A percentile compares a stretch with the other conserved stretches of the same genome.
phyloP scores from a whole-genome alignment of 2,329 filamentous ascomycete species.

The Periconia sp. region DNA sequence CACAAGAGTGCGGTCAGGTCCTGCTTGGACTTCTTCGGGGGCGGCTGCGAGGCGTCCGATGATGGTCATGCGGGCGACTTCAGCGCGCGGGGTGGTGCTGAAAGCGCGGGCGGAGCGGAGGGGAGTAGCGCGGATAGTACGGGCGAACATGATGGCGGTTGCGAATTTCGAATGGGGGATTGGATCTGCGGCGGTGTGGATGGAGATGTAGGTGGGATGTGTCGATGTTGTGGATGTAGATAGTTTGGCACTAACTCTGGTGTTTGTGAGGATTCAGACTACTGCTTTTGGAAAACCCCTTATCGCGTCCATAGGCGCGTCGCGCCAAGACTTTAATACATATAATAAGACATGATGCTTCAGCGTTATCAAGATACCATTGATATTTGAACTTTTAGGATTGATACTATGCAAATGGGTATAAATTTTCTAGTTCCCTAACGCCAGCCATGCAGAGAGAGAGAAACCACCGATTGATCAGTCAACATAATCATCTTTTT shows the following conservation, averaged over 20 bases:
- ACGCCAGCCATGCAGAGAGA: slow-evolving; percentile 18
- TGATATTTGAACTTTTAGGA: too few relatives aligned
- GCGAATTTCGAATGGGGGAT: background rate
- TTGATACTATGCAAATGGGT: slow-evolving; percentile 4
- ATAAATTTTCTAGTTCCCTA: slow-evolving; percentile 9
- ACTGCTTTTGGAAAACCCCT: slow-evolving; percentile 5
- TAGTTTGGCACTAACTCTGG: slow-evolving; percentile 4
- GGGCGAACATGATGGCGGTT: slow-evolving; percentile 26
- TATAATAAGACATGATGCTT: too few relatives aligned
- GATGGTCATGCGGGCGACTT: slow-evolving; percentile 79
- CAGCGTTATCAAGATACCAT: too few relatives aligned
- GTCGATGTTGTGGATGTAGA: slow-evolving; percentile 5
- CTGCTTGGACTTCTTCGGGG: slow-evolving; percentile 75
- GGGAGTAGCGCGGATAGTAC: slow-evolving; percentile 53
- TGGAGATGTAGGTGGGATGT: slow-evolving; percentile 4
- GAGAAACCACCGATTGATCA: background rate
- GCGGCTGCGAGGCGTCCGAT: slow-evolving; percentile 80
- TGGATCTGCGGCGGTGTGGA: background rate
- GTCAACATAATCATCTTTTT: slow-evolving; percentile 18
- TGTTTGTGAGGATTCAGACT: slow-evolving; percentile 3
- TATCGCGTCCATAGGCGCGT: slow-evolving; percentile 6
- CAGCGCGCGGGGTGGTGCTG: slow-evolving; percentile 65
- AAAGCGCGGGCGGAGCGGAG: slow-evolving; percentile 68
- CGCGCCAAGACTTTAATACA: background rate
- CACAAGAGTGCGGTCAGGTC: slow-evolving; percentile 75